Evolutionary conservation across 108 stramenopile genomes (phyloP).

Genomic region (Mediolabrus comicus): DNA sequence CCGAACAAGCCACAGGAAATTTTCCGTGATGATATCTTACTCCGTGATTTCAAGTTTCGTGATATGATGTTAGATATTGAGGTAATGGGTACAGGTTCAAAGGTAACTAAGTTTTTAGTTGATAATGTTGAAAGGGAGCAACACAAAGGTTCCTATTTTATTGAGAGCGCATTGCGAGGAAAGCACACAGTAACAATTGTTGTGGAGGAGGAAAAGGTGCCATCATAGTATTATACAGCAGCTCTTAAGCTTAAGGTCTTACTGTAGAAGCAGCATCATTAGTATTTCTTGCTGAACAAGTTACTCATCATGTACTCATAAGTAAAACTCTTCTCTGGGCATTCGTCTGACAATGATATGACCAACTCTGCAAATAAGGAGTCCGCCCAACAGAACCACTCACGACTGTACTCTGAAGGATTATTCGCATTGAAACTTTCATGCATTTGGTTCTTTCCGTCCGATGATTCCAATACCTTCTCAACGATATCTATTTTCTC

Average conservation of each 20-base stretch:
- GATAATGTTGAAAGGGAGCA: too few relatives aligned
- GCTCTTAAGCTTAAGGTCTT: too few relatives aligned
- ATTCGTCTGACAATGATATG: slow-evolving; percentile 37
- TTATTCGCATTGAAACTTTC: slow-evolving; percentile 50
- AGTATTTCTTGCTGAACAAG: too few relatives aligned
- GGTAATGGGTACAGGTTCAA: too few relatives aligned
- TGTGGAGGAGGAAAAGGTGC: too few relatives aligned
- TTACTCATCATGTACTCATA: too few relatives aligned
- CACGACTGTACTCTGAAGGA: slow-evolving; percentile 36
- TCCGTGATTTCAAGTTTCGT: slow-evolving; percentile 16
- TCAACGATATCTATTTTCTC: slow-evolving; percentile 40
- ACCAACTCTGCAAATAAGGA: slow-evolving; percentile 71
- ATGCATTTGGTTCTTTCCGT: slow-evolving; percentile 52
- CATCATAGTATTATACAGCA: too few relatives aligned
- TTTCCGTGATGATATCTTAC: background rate
- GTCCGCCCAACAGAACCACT: slow-evolving; percentile 79
- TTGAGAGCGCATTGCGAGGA: too few relatives aligned
- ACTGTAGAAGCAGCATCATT: too few relatives aligned
- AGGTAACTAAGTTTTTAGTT: too few relatives aligned
- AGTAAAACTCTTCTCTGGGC: slow-evolving; percentile 2
- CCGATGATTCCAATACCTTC: slow-evolving; percentile 33
- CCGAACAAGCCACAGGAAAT: slow-evolving; percentile 21
- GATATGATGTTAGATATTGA: slow-evolving; percentile 13
- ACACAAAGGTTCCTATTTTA: too few relatives aligned
- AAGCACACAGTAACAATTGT: too few relatives aligned